Evolutionary conservation across 768 basidiomycete species (phyloP).

Genomic region (Baorangia bicolor): DNA sequence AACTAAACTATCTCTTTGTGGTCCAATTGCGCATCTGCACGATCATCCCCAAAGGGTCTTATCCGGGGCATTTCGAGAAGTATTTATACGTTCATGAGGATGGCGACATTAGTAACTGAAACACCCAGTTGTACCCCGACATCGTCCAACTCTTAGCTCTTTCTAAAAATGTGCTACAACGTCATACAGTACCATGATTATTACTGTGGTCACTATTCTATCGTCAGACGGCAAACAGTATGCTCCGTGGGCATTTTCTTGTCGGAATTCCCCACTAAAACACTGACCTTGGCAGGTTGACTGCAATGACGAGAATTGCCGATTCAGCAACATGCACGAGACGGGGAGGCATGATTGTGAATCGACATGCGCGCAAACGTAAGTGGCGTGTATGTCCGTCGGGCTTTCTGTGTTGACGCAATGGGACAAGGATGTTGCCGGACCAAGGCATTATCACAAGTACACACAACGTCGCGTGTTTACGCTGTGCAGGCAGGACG

Average conservation of each 20-base stretch:
- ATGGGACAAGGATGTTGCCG: conserved; percentile 24
- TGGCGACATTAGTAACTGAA: background rate
- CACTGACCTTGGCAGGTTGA: conserved; percentile 41
- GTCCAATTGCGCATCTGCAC: conserved; percentile 1
- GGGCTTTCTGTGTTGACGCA: conserved; percentile 1
- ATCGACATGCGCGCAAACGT: conserved; percentile 39
- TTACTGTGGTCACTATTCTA: conserved; percentile 32
- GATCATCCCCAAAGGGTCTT: conserved; percentile 6
- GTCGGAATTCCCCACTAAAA: background rate
- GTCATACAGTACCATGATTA: conserved; percentile 35
- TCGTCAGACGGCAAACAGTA: conserved; percentile 38
- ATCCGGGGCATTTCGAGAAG: conserved; percentile 1
- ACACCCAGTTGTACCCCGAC: conserved; percentile 1
- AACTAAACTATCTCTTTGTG: background rate
- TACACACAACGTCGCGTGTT: conserved; percentile 8
- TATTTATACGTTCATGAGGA: conserved; percentile 24
- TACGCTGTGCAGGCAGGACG: conserved; percentile 16
- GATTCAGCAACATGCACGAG: conserved; percentile 39
- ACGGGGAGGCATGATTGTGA: conserved; percentile 36
- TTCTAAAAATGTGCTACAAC: conserved; percentile 33
- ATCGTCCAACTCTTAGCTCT: background rate
- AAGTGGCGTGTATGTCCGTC: conserved; percentile 4
- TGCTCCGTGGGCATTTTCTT: background rate
- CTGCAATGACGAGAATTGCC: conserved; percentile 42
- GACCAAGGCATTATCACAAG: conserved; percentile 31